Base-by-base conservation (phyloP, 2,329 filamentous ascomycete species). In the Tolypocladium tundrense region DNA sequence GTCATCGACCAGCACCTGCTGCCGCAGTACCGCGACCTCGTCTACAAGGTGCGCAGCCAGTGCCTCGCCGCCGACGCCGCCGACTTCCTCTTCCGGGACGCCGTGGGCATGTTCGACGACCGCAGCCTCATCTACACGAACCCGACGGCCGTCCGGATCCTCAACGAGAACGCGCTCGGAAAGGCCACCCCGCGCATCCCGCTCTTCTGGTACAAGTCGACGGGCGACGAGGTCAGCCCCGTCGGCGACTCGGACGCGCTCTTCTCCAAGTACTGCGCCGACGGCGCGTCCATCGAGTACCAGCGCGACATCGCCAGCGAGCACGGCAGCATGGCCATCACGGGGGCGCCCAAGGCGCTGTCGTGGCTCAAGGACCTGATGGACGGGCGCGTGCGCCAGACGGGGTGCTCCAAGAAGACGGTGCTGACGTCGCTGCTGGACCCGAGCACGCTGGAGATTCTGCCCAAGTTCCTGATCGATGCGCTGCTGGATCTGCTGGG, bases 171-270 rank as follows among this genome's bases (percentile, higher is more conserved):
- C 40, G 62, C 62, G 40, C 67, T 69, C 2, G 66, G 67, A 21
- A 71, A 77, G 50, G 72, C 73, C 1, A 66, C 72, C 0, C 79
- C 79, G 1, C 62, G 70, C 37, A 77, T 80, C 60, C 79, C 79
- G 0, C 55, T 82, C 6, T 78, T 76, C 60, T 66, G 78, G 3
- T 81, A 82, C 66, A 80, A 82, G 62, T 75, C 77, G 0, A 69
- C 75, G 24, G 61, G 63, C 4, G 79, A 83, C 55, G 73, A 79
- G 58, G 64, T 80, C 57, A 76, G 72, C n/a, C 67, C 70, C 4
- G 67, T 79, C 3, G 66, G 62, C 5, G 73, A 76, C 37, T 79
- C 75, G 3, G 78, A 82, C 56, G 67, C 60, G 0, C 62, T 80
- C 21, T 70, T 79, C 0, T 56, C 68, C 0, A 62, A 65, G 16